These are phyloP conservation scores for Coniophora puteana DNA, from an alignment of 1,284 basidiomycete genomes.

Conservation along the genomic window DNA sequence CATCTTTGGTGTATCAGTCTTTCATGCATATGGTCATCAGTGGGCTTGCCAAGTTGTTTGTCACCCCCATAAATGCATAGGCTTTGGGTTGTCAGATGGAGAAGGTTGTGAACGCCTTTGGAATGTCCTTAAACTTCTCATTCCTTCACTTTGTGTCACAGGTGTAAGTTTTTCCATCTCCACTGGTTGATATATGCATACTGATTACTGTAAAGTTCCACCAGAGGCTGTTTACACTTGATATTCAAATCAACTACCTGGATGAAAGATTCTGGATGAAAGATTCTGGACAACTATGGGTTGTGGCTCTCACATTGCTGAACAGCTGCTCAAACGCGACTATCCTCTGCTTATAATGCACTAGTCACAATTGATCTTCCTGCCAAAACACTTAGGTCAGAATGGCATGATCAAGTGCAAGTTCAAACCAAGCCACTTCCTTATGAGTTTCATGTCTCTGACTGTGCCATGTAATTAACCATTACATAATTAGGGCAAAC, in stretches of 20 bases:
- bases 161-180: conserved; percentile 7
- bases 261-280: not conserved
- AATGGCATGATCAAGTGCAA: not conserved
- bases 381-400: not conserved
- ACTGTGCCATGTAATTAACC: conserved; percentile 7
- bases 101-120: conserved; percentile 23
- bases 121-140: conserved; percentile 13
- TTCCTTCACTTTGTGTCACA: conserved; percentile 11
- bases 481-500: conserved; percentile 1
- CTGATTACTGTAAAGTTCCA: conserved; percentile 5
- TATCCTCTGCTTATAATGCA: not conserved
- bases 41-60: conserved; percentile 4
- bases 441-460: not conserved
- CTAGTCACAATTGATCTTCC: not conserved
- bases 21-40: conserved; percentile 3
- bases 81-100: conserved; percentile 21
- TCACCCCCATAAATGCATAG: conserved; percentile 13
- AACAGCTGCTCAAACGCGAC: not conserved
- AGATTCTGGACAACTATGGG: not conserved
- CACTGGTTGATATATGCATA: not conserved
- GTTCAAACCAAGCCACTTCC: not conserved
- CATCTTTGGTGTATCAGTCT: conserved; percentile 2
- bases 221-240: conserved; percentile 9
- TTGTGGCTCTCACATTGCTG: not conserved
- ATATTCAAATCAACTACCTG: conserved; percentile 8